Conservation (phyloP, 2,329 filamentous ascomycete genomes). For the Penicillium sp. region DNA sequence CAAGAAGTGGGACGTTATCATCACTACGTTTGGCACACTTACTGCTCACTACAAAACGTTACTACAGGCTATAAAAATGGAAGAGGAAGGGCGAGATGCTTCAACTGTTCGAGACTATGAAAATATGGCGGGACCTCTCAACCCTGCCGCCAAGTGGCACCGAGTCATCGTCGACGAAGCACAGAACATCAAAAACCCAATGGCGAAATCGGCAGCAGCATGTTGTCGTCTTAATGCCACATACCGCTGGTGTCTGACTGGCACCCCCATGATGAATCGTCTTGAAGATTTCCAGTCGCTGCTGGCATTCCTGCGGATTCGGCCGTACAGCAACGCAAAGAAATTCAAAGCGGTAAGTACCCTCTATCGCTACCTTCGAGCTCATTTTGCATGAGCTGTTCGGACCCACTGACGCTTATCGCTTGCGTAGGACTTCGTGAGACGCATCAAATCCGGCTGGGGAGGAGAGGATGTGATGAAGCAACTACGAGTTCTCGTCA, state of each 20-base stretch:
- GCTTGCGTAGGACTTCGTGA: slow-evolving; percentile 49
- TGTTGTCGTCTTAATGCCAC: slow-evolving; percentile 58
- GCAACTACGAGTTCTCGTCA: slow-evolving; percentile 71
- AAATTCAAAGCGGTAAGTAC: slow-evolving; percentile 58
- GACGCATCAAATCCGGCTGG: slow-evolving; percentile 49
- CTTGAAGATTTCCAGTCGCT: slow-evolving; percentile 75
- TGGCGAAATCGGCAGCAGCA: slow-evolving; percentile 61
- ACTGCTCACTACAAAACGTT: slow-evolving; percentile 65
- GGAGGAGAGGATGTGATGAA: slow-evolving; percentile 59
- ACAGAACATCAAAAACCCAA: slow-evolving; percentile 75
- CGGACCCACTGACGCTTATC: neutral
- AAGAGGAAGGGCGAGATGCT: slow-evolving; percentile 46
- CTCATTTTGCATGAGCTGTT: neutral
- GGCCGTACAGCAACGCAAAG: slow-evolving; percentile 66
- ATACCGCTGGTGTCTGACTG: slow-evolving; percentile 72
- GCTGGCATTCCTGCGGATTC: slow-evolving; percentile 72
- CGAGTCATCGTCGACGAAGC: slow-evolving; percentile 76
- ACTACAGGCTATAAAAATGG: slow-evolving; percentile 51
- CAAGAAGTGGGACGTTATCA: slow-evolving; percentile 67
- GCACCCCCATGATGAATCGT: slow-evolving; percentile 86
- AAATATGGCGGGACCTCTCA: slow-evolving; percentile 50
- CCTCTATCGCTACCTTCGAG: neutral
- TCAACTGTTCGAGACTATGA: slow-evolving; percentile 4
- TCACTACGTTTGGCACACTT: slow-evolving; percentile 76
- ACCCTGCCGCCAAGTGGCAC: slow-evolving; percentile 61